These are phyloP conservation scores for Suhomyces panamericanus DNA, from an alignment of 1,139 yeast species.

Conservation along the genomic window DNA sequence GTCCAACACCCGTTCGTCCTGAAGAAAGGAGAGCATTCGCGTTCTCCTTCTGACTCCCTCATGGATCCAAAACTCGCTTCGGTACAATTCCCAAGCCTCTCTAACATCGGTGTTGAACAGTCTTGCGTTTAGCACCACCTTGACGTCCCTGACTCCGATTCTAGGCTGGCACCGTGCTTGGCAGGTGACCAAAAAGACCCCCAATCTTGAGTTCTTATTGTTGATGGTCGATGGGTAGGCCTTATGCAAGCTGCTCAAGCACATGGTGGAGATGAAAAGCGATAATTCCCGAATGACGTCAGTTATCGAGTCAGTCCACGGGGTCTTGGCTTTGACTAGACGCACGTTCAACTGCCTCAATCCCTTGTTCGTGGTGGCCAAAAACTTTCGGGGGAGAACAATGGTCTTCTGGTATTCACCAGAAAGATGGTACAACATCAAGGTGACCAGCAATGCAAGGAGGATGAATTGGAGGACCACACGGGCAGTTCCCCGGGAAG, in stretches of 20 bases:
- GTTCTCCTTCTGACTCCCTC: conserved; percentile 73
- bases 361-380: conserved; percentile 82
- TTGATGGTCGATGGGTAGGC: conserved; percentile 36
- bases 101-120: conserved; percentile 79
- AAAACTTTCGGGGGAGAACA: conserved; percentile 74
- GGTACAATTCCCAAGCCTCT: conserved; percentile 92
- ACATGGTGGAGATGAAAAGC: conserved; percentile 32
- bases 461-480: conserved; percentile 61
- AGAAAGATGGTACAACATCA: conserved; percentile 76
- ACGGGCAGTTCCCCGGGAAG: conserved; percentile 35
- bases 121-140: conserved; percentile 76
- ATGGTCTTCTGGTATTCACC: conserved; percentile 90
- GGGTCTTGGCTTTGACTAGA: conserved; percentile 66
- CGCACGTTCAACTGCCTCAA: conserved; percentile 78
- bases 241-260: conserved; percentile 32
- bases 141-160: conserved; percentile 53
- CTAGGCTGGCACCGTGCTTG: conserved; percentile 51
- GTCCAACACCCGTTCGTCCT: conserved; percentile 17
- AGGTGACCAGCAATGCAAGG: conserved; percentile 66
- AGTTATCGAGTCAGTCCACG: conserved; percentile 52
- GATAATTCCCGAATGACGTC: conserved; percentile 46
- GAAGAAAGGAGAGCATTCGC: conserved; percentile 38
- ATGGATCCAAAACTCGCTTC: conserved; percentile 91
- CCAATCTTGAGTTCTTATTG: conserved; percentile 38
- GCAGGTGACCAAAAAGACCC: conserved; percentile 43